Evolutionary conservation across 495 filamentous ascomycete genomes (phyloP).

Genomic region (Talaromyces nanjingensis): DNA sequence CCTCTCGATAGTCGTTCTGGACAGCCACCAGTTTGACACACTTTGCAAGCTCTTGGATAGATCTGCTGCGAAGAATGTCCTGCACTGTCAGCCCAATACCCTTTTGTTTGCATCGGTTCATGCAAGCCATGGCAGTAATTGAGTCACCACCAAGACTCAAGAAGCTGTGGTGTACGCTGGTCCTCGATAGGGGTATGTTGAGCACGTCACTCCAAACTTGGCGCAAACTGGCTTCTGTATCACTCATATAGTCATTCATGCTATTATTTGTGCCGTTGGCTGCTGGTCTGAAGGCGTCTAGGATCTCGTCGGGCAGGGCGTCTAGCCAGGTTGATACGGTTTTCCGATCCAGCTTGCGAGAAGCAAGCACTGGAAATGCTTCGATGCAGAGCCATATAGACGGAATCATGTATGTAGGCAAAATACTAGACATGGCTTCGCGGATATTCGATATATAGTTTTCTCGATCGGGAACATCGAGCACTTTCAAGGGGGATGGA

Average conservation of each 20-base stretch:
- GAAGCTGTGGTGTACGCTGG: constrained; percentile 52
- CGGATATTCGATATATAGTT: constrained; percentile 24
- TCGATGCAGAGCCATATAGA: constrained; percentile 42
- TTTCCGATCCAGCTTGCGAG: constrained; percentile 48
- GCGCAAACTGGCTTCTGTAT: constrained; percentile 26
- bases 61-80: constrained; percentile 40
- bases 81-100: constrained; percentile 50
- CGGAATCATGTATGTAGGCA: constrained; percentile 54
- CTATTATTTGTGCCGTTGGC: background rate
- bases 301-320: constrained; percentile 24
- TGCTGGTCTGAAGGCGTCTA: constrained; percentile 9
- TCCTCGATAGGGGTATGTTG: constrained; percentile 37
- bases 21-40: constrained; percentile 24
- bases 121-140: constrained; percentile 62
- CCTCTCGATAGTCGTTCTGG: constrained; percentile 29
- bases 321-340: constrained; percentile 26
- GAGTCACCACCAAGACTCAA: constrained; percentile 62
- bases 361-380: constrained; percentile 41
- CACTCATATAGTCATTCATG: background rate
- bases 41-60: constrained; percentile 35
- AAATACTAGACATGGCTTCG: constrained; percentile 22
- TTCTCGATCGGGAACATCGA: constrained; percentile 18
- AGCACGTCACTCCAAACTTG: constrained; percentile 47
- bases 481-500: constrained; percentile 21
- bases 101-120: constrained; percentile 42